These are phyloP conservation scores for Eucalyptus regnans DNA, from an alignment of 345 rosid genomes.

Conservation along the genomic window DNA sequence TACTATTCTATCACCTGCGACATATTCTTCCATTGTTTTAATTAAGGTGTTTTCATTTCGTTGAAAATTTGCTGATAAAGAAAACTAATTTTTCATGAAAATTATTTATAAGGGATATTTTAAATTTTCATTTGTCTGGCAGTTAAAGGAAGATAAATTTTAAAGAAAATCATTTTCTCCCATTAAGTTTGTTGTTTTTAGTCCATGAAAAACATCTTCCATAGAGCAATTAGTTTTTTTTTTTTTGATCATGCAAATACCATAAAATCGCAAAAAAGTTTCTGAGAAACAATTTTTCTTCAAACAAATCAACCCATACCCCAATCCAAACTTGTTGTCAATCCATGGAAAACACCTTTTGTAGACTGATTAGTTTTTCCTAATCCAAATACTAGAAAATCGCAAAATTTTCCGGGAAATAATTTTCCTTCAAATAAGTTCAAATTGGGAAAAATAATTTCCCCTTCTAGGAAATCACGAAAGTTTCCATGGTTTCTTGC, in stretches of 20 bases:
- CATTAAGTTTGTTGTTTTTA: not conserved
- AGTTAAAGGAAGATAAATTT: not conserved
- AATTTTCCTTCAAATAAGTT: not conserved
- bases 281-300: no score
- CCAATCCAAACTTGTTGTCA: no score
- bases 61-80: not conserved
- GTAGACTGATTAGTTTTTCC: no score
- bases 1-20: not conserved
- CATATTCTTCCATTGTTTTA: not conserved
- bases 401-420: fast-evolving
- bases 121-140: not conserved
- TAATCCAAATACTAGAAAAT: no score
- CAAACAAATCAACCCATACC: no score
- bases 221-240: no score
- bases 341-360: no score
- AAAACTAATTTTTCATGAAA: not conserved
- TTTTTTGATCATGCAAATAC: no score
- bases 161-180: not conserved
- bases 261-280: no score
- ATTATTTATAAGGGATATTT: not conserved
- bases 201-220: not conserved
- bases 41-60: not conserved
- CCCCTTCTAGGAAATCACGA: not conserved
- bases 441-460: not conserved
- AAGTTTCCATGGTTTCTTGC: not conserved